These are phyloP conservation scores for Lathyrus tuberosus DNA, from an alignment of 306 rosid species.

Conservation along the genomic window DNA sequence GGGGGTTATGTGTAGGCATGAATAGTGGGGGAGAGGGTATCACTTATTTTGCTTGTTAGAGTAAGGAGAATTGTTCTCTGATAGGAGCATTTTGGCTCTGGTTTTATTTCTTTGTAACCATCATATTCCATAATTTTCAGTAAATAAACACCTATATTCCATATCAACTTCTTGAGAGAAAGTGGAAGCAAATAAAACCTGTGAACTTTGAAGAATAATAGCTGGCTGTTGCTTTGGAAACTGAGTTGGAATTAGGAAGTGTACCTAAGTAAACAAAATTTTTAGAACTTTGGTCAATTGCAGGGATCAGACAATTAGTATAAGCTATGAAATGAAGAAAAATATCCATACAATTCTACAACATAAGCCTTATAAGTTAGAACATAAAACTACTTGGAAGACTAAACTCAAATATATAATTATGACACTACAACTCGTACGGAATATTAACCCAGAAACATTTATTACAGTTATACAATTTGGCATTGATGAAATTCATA, in stretches of 20 bases:
- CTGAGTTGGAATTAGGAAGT: slow-evolving; percentile 68
- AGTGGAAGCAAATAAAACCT: slow-evolving; percentile 53
- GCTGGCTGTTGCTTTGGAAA: slow-evolving; percentile 91
- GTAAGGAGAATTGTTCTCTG: not conserved
- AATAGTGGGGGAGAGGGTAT: too few species aligned
- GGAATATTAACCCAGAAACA: slow-evolving; percentile 16
- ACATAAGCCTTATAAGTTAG: slow-evolving; percentile 23
- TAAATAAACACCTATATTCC: not conserved
- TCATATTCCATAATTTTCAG: not conserved
- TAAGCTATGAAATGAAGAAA: slow-evolving; percentile 7
- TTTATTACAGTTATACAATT: slow-evolving; percentile 3
- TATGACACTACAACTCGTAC: slow-evolving; percentile 3
- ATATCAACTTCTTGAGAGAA: not conserved
- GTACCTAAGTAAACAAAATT: slow-evolving; percentile 62
- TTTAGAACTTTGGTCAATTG: slow-evolving; percentile 27
- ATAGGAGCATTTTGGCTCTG: not conserved
- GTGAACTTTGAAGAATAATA: slow-evolving; percentile 91
- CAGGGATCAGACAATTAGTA: slow-evolving; percentile 13
- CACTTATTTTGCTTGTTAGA: too few species aligned
- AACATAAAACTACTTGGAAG: slow-evolving; percentile 38
- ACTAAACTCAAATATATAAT: slow-evolving; percentile 40
- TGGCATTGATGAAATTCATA: not conserved
- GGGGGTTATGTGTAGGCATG: not conserved
- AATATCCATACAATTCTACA: slow-evolving; percentile 20
- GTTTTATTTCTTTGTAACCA: not conserved